Conservation (phyloP, 1,284 basidiomycete species). For the Cryptococcus floricola region DNA sequence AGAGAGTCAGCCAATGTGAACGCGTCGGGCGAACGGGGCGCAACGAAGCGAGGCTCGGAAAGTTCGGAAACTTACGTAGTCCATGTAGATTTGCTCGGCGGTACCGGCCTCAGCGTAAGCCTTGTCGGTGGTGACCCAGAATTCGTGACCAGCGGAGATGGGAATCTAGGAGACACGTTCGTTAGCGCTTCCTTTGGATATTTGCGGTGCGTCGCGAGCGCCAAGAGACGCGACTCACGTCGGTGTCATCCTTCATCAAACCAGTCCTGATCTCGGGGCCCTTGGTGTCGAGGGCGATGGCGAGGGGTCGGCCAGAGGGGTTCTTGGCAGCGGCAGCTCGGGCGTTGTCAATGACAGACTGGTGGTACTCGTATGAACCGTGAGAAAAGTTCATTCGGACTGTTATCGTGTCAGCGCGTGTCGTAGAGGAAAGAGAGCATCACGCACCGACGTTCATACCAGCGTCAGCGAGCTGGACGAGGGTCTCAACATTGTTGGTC, state of each 20-base stretch:
- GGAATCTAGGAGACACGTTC: constrained; percentile 56
- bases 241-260: constrained; percentile 77
- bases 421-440: background rate
- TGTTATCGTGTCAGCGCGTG: constrained; percentile 42
- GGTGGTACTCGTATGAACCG: constrained; percentile 94
- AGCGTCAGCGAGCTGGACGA: constrained; percentile 72
- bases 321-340: constrained; percentile 71
- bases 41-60: background rate
- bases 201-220: background rate
- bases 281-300: constrained; percentile 99
- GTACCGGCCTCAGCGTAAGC: constrained; percentile 75
- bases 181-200: background rate
- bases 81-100: constrained; percentile 79
- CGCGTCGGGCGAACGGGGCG: too few relatives aligned
- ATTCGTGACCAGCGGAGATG: constrained; percentile 89
- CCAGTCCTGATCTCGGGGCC: constrained; percentile 99
- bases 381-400: constrained; percentile 99
- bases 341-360: constrained; percentile 95
- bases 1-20: constrained; percentile 8
- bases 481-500: constrained; percentile 81
- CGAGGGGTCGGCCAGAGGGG: constrained; percentile 78
- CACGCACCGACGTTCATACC: constrained; percentile 91
- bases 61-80: constrained; percentile 65
- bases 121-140: constrained; percentile 81
- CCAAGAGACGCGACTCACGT: constrained; percentile 58